phyloP scores from a whole-genome alignment of 345 rosid genomes.

The Barbarea vulgaris region DNA sequence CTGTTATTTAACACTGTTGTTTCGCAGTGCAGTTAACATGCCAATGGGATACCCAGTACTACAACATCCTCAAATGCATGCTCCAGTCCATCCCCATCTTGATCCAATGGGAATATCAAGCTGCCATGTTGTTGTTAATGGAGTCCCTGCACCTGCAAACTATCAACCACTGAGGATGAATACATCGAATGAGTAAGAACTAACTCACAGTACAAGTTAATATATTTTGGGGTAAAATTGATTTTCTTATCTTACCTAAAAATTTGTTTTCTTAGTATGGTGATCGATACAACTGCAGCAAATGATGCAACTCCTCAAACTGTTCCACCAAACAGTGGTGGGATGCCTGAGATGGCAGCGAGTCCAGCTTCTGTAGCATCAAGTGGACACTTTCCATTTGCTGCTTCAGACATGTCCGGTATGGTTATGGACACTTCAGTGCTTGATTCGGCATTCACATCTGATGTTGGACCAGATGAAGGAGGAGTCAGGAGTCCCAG shows the following conservation, averaged over 20 bases:
- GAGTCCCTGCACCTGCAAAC: slow-evolving; percentile 91
- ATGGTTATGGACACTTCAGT: slow-evolving; percentile 86
- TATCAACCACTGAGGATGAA: slow-evolving; percentile 80
- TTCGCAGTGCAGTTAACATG: slow-evolving; percentile 77
- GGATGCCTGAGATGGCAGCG: slow-evolving; percentile 79
- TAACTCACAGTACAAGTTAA: slow-evolving; percentile 12
- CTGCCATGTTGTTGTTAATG: slow-evolving; percentile 94
- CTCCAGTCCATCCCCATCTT: slow-evolving; percentile 75
- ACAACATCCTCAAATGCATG: slow-evolving; percentile 85
- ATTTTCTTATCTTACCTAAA: background rate
- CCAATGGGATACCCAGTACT: slow-evolving; percentile 97
- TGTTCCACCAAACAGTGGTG: slow-evolving; percentile 66
- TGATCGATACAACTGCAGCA: slow-evolving; percentile 60
- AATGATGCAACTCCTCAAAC: slow-evolving; percentile 58
- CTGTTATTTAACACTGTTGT: slow-evolving; percentile 36
- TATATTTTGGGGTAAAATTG: background rate
- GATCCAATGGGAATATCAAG: slow-evolving; percentile 89
- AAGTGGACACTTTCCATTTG: slow-evolving; percentile 88
- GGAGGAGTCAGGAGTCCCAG: slow-evolving; percentile 65
- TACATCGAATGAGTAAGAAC: slow-evolving; percentile 79
- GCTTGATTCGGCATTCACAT: slow-evolving; percentile 82
- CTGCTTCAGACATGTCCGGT: slow-evolving; percentile 83
- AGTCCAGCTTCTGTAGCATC: slow-evolving; percentile 93
- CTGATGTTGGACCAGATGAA: slow-evolving; percentile 82
- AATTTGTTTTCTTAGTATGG: slow-evolving; percentile 51